A percentile compares a stretch with the other conserved stretches of the same genome.
phyloP scores from a whole-genome alignment of 257 asterid genomes.

The Solanum commersonii region DNA sequence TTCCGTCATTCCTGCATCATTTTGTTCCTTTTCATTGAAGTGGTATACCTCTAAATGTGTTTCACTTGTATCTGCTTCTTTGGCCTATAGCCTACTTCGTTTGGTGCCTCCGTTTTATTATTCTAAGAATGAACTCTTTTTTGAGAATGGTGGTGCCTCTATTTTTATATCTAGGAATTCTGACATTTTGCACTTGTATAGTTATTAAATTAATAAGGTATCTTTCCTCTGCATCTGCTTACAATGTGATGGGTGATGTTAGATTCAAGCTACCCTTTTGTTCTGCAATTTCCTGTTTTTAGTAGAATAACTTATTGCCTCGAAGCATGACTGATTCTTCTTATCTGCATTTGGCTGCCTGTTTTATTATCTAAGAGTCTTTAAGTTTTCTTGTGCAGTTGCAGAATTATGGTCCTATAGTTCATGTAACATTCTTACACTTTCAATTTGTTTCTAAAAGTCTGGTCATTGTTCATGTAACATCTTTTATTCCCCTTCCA shows the following conservation, averaged over 20 bases:
- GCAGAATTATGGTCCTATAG: neutral
- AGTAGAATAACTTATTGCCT: neutral
- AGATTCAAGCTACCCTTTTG: neutral
- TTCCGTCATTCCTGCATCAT: neutral
- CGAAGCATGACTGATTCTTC: neutral
- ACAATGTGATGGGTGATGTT: neutral
- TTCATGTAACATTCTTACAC: neutral
- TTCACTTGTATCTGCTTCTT: neutral
- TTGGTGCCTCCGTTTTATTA: neutral
- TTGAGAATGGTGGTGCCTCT: neutral
- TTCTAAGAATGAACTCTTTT: neutral
- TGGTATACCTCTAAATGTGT: neutral
- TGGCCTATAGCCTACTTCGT: neutral
- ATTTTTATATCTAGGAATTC: neutral
- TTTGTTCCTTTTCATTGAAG: neutral
- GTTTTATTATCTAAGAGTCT: neutral
- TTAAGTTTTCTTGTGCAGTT: neutral
- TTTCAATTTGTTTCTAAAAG: neutral
- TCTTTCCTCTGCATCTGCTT: neutral
- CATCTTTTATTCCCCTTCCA: neutral
- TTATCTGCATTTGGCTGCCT: neutral
- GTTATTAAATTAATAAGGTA: neutral
- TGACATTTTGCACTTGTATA: neutral
- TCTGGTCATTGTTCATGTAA: neutral
- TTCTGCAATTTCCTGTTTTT: neutral